Conservation (phyloP, 2,329 filamentous ascomycete genomes). For the Fusarium sp. region DNA sequence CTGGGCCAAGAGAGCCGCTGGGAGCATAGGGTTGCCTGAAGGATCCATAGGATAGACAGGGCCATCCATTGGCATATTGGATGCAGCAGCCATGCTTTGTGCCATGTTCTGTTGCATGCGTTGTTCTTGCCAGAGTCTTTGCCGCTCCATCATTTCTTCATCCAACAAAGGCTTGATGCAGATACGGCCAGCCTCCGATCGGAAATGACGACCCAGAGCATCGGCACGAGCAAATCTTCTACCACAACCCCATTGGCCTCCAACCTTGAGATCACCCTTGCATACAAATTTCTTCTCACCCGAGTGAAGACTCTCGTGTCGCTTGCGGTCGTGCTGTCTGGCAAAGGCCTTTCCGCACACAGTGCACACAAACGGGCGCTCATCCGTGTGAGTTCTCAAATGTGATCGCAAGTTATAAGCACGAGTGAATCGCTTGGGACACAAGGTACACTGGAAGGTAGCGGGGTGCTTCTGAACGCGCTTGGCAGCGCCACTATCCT, state of each 20-base stretch:
- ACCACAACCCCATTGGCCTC: slow-evolving; percentile 91
- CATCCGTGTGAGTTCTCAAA: slow-evolving; percentile 94
- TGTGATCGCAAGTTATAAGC: slow-evolving; percentile 98
- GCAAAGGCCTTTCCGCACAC: slow-evolving; percentile 98
- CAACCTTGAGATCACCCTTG: slow-evolving; percentile 87
- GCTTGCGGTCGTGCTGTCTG: slow-evolving; percentile 95
- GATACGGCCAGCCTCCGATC: slow-evolving; percentile 93
- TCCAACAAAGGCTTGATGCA: slow-evolving; percentile 98
- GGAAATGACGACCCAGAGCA: slow-evolving; percentile 92
- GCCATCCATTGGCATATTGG: slow-evolving; percentile 69
- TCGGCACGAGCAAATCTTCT: slow-evolving; percentile 95
- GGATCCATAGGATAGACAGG: slow-evolving; percentile 68
- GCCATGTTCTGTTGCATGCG: slow-evolving; percentile 74
- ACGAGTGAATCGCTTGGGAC: slow-evolving; percentile 94
- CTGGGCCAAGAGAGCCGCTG: slow-evolving; percentile 87
- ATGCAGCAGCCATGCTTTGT: slow-evolving; percentile 70
- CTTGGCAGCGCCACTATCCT: slow-evolving; percentile 73
- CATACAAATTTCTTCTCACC: slow-evolving; percentile 99
- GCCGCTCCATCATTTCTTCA: slow-evolving; percentile 88
- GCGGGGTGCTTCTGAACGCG: slow-evolving; percentile 98
- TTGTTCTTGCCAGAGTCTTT: slow-evolving; percentile 80
- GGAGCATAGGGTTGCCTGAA: slow-evolving; percentile 75
- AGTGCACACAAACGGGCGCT: slow-evolving; percentile 96
- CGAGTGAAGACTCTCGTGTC: slow-evolving; percentile 94
- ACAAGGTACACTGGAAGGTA: slow-evolving; percentile 94